Conservation (phyloP, 2,329 filamentous ascomycete species). For the Fusarium sp. region DNA sequence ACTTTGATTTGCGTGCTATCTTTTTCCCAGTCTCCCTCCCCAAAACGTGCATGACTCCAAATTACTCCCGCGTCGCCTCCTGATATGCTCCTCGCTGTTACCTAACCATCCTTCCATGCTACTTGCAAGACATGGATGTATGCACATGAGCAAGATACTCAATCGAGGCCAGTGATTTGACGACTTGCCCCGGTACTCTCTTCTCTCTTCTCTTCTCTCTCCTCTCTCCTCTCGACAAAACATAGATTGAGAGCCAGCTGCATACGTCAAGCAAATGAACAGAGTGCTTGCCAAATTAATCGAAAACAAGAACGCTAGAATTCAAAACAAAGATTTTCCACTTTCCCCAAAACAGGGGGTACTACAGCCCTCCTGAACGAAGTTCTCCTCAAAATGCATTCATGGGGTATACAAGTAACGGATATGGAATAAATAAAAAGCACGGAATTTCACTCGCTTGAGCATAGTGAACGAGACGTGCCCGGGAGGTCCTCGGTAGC, state of each 20-base stretch:
- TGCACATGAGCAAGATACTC: slow-evolving; percentile 41
- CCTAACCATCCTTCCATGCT: slow-evolving; percentile 21
- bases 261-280: slow-evolving; percentile 15
- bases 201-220: neutral
- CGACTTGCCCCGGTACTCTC: neutral
- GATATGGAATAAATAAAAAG: slow-evolving; percentile 20
- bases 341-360: slow-evolving; percentile 9
- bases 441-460: slow-evolving; percentile 22
- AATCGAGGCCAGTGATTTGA: slow-evolving; percentile 7
- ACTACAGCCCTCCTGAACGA: slow-evolving; percentile 16
- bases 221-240: slow-evolving; percentile 1
- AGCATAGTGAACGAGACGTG: slow-evolving; percentile 9
- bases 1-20: slow-evolving; percentile 29
- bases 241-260: neutral
- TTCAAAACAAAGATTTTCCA: slow-evolving; percentile 9
- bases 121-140: slow-evolving; percentile 23
- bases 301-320: slow-evolving; percentile 33
- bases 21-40: slow-evolving; percentile 20
- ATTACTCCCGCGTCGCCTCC: slow-evolving; percentile 32
- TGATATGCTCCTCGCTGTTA: slow-evolving; percentile 33
- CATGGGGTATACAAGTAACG: slow-evolving; percentile 41
- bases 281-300: slow-evolving; percentile 13
- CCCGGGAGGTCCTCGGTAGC: slow-evolving; percentile 5
- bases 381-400: slow-evolving; percentile 37
- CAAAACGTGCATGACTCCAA: slow-evolving; percentile 30